Base-by-base conservation (phyloP, 2,329 filamentous ascomycete species). In the Fusarium liriodendri region DNA sequence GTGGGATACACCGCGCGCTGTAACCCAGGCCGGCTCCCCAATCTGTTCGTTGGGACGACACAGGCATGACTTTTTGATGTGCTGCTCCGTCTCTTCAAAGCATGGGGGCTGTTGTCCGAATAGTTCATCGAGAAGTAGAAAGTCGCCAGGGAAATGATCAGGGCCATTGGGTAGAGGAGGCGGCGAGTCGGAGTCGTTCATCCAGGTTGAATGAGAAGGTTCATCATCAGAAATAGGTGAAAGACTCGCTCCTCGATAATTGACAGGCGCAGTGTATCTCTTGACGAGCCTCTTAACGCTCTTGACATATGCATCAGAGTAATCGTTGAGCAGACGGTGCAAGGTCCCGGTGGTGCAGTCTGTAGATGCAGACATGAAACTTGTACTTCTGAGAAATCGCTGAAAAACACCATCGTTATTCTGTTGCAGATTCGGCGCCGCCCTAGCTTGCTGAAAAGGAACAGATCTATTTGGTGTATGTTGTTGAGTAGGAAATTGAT, bases 141-240 rank as follows among this genome's bases (percentile, higher is more conserved):
- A 87, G 71, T 89, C 87, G 22, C 88, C 87, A 0, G 88, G 86
- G 6, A 89, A 75, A 6, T 84, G 81, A 40, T 77, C 76, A 5
- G 80, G 80, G 1, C 70, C 60, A 27, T 63, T 69, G 8, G 69
- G 62, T 8, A 77, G 70, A 8, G 50, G 45, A 1, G 61, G 67
- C 2, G 80, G 79, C 5, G 79, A 77, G 16, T 79, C 76, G 0
- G 74, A 68, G 20, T 83, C 82, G 57, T 78, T 75, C 16, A 78
- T 69, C 82, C 79, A 82, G 10, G 73, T 76, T 14, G 65, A 29
- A 25, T 69, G 63, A 5, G 37, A 58, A 14, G 63, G 32, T 6
- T 70, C 69, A 5, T 72, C 60, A 11, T 80, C 78, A 0, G 77
- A 78, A 5, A 77, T 58, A 0, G 79, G 79, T 6, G 80, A 80